Base-by-base conservation (phyloP, 2,329 filamentous ascomycete genomes). In the Diaporthe destruens region DNA sequence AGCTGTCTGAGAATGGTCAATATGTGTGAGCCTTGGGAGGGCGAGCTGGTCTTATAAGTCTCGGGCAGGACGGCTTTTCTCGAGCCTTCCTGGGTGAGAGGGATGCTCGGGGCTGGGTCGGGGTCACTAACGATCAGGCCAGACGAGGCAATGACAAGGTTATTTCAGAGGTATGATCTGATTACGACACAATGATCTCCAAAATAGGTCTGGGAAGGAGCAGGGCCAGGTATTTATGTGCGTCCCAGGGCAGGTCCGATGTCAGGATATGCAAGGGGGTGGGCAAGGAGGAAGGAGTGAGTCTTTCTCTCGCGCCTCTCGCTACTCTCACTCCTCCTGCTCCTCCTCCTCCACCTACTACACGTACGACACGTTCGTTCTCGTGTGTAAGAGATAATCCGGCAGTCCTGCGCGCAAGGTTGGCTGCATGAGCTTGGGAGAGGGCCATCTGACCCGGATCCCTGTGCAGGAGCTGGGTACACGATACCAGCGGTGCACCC, bases 151-250 rank as follows among this genome's bases (percentile, higher is more conserved):
- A 16, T 32, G 54, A 67, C 34, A 44, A 23, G 51, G 47, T 32
- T 51, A 53, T 42, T 32, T 25, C 53, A 32, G 56, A 63, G 56
- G 29, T 63, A 39, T 39, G 66, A 47, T 39, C 25, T 56, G n/a
- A 25, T 57, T 70, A 65, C 34, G 47, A 59, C 51, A 29, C 16
- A 23, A 61, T 61, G 34, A 71, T 34, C 32, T 42, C 36, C 16
- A n/a, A 20, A 25, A 32, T 9, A 23, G 63, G 47, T 8, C 32
- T 51, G 53, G 65, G 20, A 61, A 68, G 66, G 54, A 67, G 69
- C 66, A 70, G 47, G 66, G 66, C 57, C 67, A 36, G 42, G 51
- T 66, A 72, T 74, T 74, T 67, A 69, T 69, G 56, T 67, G 66
- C 66, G 56, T 69, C 47, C 66, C 61, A 54, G 39, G 3, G 42